A percentile compares a stretch with the other conserved stretches of the same genome.
These are phyloP conservation scores for Samsoniella hepiali DNA, from an alignment of 2,329 filamentous ascomycete genomes.

Conservation along the genomic window DNA sequence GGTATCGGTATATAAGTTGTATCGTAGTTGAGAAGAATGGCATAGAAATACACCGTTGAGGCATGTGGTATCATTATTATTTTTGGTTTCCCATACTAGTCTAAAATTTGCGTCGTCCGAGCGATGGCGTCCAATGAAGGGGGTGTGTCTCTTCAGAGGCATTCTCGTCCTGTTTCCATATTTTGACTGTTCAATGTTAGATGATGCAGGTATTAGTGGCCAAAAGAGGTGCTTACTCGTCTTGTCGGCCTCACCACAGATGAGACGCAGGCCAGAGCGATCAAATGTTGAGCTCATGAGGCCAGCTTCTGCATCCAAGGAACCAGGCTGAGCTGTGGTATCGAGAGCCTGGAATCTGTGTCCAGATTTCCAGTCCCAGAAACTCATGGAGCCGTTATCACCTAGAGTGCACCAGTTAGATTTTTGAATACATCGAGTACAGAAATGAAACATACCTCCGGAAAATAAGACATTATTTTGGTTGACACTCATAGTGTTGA, in stretches of 20 bases:
- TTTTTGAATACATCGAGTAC: no score
- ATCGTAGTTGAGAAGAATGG: conserved; percentile 22
- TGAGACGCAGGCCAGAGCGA: conserved; percentile 79
- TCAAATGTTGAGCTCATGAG: conserved; percentile 95
- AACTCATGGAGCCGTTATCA: conserved; percentile 93
- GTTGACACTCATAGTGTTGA: conserved; percentile 91
- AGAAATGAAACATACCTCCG: conserved; percentile 51
- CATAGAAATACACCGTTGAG: conserved; percentile 8
- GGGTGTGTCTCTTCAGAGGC: conserved; percentile 91
- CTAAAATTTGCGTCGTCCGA: conserved; percentile 74
- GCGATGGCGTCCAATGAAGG: conserved; percentile 82
- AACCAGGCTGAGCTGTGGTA: conserved; percentile 89
- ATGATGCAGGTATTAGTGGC: neutral
- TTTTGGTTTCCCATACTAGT: conserved; percentile 6
- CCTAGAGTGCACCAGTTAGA: conserved; percentile 33
- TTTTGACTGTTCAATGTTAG: conserved; percentile 62
- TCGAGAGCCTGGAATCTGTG: conserved; percentile 87
- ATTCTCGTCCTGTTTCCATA: conserved; percentile 91
- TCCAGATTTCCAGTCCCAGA: conserved; percentile 99
- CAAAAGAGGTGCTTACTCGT: conserved; percentile 57
- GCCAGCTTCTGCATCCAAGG: conserved; percentile 88
- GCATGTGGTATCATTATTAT: conserved; percentile 16
- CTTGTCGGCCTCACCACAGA: conserved; percentile 95
- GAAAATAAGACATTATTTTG: conserved; percentile 94
- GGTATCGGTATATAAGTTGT: conserved; percentile 52